Percentiles rank a stretch among this genome's conserved stretches.
phyloP scores from a whole-genome alignment of 805 yeast species.

The Candida takata region DNA sequence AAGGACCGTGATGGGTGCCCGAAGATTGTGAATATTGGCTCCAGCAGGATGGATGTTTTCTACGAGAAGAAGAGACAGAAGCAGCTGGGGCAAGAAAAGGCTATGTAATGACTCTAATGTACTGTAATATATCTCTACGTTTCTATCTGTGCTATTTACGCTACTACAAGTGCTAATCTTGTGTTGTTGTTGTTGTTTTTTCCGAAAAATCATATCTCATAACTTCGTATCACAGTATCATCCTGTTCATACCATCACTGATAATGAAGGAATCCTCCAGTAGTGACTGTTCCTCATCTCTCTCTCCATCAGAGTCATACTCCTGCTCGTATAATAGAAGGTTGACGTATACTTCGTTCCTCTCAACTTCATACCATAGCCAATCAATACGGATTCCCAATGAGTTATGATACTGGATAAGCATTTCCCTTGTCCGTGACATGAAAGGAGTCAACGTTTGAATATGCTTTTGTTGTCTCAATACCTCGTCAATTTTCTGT shows the following conservation, averaged over 20 bases:
- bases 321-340: conserved; percentile 23
- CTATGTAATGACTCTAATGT: too few relatives aligned
- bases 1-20: conserved; percentile 93
- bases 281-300: conserved; percentile 14
- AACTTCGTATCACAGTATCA: background rate
- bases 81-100: conserved; percentile 8
- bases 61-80: conserved; percentile 45
- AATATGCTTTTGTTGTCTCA: conserved; percentile 32
- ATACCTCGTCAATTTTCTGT: conserved; percentile 30
- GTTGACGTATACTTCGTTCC: conserved; percentile 34
- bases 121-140: too few relatives aligned
- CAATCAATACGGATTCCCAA: conserved; percentile 49
- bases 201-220: background rate
- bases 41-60: conserved; percentile 60
- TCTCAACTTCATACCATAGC: conserved; percentile 47
- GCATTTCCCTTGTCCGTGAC: conserved; percentile 42
- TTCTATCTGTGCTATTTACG: too few relatives aligned
- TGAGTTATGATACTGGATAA: conserved; percentile 38
- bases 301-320: conserved; percentile 1
- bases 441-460: conserved; percentile 48
- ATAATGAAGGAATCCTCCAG: conserved; percentile 22
- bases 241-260: conserved; percentile 8
- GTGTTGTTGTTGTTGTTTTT: too few relatives aligned
- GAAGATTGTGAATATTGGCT: conserved; percentile 70
- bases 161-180: too few relatives aligned